These are phyloP conservation scores for Aristolochia californica DNA, from an alignment of 164 flowering plant species.

Conservation along the genomic window DNA sequence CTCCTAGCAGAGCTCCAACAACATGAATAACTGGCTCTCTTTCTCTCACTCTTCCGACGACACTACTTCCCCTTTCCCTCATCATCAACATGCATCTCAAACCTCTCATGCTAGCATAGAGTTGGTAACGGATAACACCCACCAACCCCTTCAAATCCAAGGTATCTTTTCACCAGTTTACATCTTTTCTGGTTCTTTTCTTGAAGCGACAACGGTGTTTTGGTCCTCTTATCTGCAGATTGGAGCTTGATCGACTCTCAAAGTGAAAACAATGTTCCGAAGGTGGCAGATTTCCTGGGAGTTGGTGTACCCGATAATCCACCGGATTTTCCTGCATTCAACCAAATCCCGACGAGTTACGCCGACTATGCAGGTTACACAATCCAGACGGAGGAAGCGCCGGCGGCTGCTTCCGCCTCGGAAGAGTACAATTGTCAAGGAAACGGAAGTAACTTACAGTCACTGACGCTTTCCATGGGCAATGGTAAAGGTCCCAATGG, in stretches of 20 bases:
- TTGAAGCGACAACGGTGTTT: too few species aligned
- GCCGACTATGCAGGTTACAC: conserved; percentile 23
- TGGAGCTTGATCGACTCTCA: conserved; percentile 55
- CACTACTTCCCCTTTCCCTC: conserved; percentile 28
- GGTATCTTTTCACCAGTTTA: conserved; percentile 18
- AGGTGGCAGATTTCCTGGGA: conserved; percentile 79
- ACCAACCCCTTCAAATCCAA: conserved; percentile 52
- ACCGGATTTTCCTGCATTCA: conserved; percentile 36
- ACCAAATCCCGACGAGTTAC: conserved; percentile 30
- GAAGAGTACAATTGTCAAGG: conserved; percentile 33
- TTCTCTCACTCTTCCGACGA: conserved; percentile 71
- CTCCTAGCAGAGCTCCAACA: conserved; percentile 31
- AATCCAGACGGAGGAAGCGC: conserved; percentile 18
- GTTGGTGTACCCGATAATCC: conserved; percentile 48
- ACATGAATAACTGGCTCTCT: conserved; percentile 81
- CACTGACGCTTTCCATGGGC: conserved; percentile 75
- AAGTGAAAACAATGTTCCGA: conserved; percentile 41
- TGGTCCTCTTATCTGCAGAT: conserved; percentile 25
- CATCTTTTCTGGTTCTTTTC: too few species aligned
- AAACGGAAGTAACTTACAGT: conserved; percentile 41
- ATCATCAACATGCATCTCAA: conserved; percentile 38
- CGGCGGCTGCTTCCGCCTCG: conserved; percentile 7
- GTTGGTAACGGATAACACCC: conserved; percentile 38
- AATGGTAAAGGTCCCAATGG: conserved; percentile 36
- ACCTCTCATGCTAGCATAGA: conserved; percentile 51